Percentiles rank a stretch among this genome's conserved stretches.
Evolutionary conservation across 1,284 basidiomycete species (phyloP).

Genomic region (Cerrena zonata): DNA sequence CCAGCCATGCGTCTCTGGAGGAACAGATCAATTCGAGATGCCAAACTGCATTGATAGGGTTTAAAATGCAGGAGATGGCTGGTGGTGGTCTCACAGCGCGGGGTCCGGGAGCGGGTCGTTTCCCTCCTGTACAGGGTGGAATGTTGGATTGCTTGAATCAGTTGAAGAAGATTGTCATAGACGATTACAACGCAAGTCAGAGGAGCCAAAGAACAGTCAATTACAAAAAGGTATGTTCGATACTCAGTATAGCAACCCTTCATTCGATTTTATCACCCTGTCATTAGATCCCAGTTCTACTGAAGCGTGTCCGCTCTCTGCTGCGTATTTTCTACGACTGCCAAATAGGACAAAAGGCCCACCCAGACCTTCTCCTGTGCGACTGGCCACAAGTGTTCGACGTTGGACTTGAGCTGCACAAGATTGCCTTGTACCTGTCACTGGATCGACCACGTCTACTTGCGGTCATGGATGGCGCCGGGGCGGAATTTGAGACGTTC

Average conservation of each 20-base stretch:
- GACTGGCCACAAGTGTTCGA: constrained; percentile 21
- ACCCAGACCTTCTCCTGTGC: constrained; percentile 22
- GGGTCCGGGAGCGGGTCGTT: too few relatives aligned
- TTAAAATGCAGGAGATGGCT: too few relatives aligned
- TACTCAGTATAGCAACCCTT: neutral
- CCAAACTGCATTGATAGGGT: too few relatives aligned
- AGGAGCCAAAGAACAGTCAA: constrained; percentile 12
- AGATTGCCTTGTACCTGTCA: constrained; percentile 22
- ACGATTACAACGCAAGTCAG: constrained; percentile 11
- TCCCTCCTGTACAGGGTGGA: constrained; percentile 20
- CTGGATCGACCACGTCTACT: constrained; percentile 21
- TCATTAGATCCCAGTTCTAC: constrained; percentile 18
- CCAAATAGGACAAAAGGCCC: constrained; percentile 10
- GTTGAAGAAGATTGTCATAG: constrained; percentile 17
- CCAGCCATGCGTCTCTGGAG: too few relatives aligned
- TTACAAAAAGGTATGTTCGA: constrained; percentile 10
- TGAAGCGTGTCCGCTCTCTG: constrained; percentile 22
- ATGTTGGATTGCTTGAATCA: constrained; percentile 19
- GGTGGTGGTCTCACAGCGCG: too few relatives aligned
- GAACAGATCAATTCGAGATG: too few relatives aligned
- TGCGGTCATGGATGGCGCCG: constrained; percentile 14
- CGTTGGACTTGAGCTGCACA: constrained; percentile 22
- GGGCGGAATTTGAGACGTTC: constrained; percentile 22
- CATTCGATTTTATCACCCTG: neutral
- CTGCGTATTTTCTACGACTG: constrained; percentile 26